These are phyloP conservation scores for Colletotrichum musicola DNA, from an alignment of 2,329 filamentous ascomycete species.

Conservation along the genomic window DNA sequence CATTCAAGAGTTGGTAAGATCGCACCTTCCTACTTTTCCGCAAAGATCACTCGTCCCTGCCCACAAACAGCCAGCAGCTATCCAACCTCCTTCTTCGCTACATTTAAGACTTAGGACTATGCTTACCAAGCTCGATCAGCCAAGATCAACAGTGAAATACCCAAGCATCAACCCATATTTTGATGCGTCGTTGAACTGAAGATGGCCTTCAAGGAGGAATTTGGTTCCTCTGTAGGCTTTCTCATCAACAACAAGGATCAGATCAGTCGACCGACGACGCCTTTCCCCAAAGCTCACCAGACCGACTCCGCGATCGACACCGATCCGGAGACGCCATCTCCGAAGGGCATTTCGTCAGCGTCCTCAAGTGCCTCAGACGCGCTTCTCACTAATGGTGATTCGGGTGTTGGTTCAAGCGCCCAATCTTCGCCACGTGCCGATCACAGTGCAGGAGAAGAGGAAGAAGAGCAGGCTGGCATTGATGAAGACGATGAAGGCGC, in stretches of 20 bases:
- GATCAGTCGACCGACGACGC: not conserved
- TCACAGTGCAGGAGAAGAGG: not conserved
- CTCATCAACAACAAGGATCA: not conserved
- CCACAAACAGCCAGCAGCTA: too few relatives aligned
- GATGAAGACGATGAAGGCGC: slow-evolving; percentile 22
- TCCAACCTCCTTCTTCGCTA: too few relatives aligned
- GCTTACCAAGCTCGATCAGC: too few relatives aligned
- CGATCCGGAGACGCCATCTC: not conserved
- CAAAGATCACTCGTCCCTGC: too few relatives aligned
- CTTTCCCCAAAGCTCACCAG: not conserved
- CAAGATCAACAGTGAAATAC: too few relatives aligned
- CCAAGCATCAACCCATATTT: too few relatives aligned
- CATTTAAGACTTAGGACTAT: too few relatives aligned
- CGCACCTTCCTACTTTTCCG: too few relatives aligned
- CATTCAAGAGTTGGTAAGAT: too few relatives aligned
- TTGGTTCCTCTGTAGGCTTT: not conserved
- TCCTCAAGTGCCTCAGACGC: not conserved
- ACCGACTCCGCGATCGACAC: slow-evolving; percentile 3
- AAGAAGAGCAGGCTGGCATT: not conserved
- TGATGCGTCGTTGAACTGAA: not conserved
- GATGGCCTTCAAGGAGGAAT: not conserved
- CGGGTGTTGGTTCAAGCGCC: not conserved
- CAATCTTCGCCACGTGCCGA: not conserved
- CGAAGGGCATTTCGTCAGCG: not conserved
- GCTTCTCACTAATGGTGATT: not conserved